phyloP scores from a whole-genome alignment of 192 early-diverging fungal species.

The Spizellomyces sp. region DNA sequence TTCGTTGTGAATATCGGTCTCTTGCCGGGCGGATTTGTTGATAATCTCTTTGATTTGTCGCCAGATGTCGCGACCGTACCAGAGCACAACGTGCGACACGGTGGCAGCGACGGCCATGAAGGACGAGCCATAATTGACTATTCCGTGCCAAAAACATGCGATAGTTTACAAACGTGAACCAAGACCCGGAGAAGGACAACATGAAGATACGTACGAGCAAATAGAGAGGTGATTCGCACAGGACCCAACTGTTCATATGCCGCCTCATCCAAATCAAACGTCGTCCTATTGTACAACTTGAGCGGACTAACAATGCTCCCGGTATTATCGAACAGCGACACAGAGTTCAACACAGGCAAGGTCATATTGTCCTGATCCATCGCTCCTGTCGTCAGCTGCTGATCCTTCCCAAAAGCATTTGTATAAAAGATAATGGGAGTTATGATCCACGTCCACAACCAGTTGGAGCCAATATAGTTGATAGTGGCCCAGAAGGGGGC shows the following conservation, averaged over 20 bases:
- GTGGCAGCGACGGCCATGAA: constrained; percentile 56
- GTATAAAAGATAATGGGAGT: constrained; percentile 35
- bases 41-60: constrained; percentile 57
- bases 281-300: no score
- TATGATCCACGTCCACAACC: constrained; percentile 30
- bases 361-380: no score
- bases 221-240: no score
- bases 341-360: constrained; percentile 15
- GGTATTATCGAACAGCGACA: constrained; percentile 28
- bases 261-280: no score
- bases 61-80: constrained; percentile 38
- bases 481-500: constrained; percentile 65
- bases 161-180: no score
- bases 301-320: neutral
- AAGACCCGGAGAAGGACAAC: no score
- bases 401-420: constrained; percentile 43
- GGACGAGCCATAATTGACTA: no score
- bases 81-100: constrained; percentile 64
- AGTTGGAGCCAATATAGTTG: constrained; percentile 11
- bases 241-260: no score
- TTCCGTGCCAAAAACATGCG: no score
- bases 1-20: constrained; percentile 23
- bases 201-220: no score
- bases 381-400: constrained; percentile 3
- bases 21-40: constrained; percentile 52